phyloP scores from a whole-genome alignment of 192 early-diverging fungal species.

The Glomus cerebriforme region DNA sequence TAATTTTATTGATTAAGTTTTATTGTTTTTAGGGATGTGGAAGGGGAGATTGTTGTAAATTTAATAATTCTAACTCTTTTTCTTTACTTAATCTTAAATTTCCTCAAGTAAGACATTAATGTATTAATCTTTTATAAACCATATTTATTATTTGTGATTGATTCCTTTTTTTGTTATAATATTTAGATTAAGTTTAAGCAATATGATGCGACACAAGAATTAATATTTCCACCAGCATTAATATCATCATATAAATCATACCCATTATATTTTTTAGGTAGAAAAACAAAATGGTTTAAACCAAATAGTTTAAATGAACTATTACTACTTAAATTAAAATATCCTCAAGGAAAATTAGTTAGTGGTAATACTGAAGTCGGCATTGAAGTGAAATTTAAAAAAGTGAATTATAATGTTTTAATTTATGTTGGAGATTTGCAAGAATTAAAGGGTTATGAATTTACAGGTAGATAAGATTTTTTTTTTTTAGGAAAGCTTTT shows the following conservation, averaged over 20 bases:
- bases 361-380: constrained; percentile 84
- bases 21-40: constrained; percentile 8
- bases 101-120: constrained; percentile 8
- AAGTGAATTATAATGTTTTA: constrained; percentile 60
- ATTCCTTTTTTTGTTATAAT: background rate
- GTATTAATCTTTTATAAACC: background rate
- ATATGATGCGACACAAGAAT: constrained; percentile 65
- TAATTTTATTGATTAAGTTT: background rate
- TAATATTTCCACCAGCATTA: constrained; percentile 69
- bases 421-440: constrained; percentile 69
- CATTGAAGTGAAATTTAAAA: constrained; percentile 79
- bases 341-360: constrained; percentile 74
- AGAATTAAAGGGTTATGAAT: constrained; percentile 61
- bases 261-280: constrained; percentile 54
- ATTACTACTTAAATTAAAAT: constrained; percentile 51
- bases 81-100: constrained; percentile 7
- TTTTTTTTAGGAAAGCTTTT: no score
- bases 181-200: constrained; percentile 49
- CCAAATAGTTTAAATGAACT: constrained; percentile 56
- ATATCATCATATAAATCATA: constrained; percentile 57
- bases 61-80: background rate
- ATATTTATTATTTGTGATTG: background rate
- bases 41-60: constrained; percentile 21
- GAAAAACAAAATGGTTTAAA: constrained; percentile 60
- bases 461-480: constrained; percentile 28